Conservation (phyloP, 805 yeast genomes). For the Debaryomyces hansenii region DNA sequence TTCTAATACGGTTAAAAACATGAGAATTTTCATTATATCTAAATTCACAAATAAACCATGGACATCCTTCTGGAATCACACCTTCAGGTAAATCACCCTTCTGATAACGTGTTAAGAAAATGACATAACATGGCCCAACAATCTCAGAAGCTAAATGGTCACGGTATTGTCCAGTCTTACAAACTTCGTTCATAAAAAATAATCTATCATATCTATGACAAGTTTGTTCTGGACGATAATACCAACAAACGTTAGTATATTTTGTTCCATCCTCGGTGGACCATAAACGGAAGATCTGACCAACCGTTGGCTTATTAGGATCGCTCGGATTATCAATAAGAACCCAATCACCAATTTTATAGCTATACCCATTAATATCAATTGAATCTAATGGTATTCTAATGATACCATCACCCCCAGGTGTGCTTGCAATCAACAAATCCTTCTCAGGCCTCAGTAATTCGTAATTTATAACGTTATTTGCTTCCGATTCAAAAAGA, state of each 20-base stretch:
- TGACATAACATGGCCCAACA: conserved; percentile 90
- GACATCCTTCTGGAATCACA: conserved; percentile 67
- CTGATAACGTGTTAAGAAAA: conserved; percentile 90
- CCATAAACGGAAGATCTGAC: conserved; percentile 94
- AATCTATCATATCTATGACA: conserved; percentile 88
- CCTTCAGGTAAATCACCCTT: conserved; percentile 84
- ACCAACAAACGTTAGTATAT: conserved; percentile 97
- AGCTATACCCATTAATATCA: conserved; percentile 67
- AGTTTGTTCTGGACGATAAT: conserved; percentile 96
- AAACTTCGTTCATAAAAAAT: conserved; percentile 91
- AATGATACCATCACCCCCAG: conserved; percentile 49
- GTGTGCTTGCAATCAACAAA: conserved; percentile 45
- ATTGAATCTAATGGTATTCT: conserved; percentile 81
- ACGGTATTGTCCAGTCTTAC: conserved; percentile 94
- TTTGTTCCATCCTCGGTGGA: conserved; percentile 77
- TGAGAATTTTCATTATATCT: conserved; percentile 91
- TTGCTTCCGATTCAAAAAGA: conserved; percentile 61
- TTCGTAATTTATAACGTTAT: conserved; percentile 61
- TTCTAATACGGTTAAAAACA: conserved; percentile 89
- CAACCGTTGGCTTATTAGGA: conserved; percentile 84
- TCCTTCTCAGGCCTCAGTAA: conserved; percentile 80
- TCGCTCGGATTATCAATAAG: conserved; percentile 85
- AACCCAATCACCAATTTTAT: conserved; percentile 94
- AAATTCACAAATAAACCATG: conserved; percentile 90
- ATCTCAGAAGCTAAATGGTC: conserved; percentile 90